Evolutionary conservation across 2,329 filamentous ascomycete species (phyloP).

Genomic region (Colletotrichum orbiculare): DNA sequence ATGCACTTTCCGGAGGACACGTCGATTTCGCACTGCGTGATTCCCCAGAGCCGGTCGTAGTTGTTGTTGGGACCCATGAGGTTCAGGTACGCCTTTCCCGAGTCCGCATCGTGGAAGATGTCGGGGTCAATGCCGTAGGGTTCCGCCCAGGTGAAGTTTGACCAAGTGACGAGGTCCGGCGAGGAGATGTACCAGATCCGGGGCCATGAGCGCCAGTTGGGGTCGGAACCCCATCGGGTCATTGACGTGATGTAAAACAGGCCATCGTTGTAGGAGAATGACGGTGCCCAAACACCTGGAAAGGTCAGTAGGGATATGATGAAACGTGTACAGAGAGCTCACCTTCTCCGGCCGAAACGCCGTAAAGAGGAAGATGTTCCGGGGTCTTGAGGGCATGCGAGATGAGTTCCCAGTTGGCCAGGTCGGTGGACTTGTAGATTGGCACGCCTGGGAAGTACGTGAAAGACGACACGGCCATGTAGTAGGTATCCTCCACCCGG

Average conservation of each 20-base stretch:
- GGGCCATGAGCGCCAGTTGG: constrained; percentile 51
- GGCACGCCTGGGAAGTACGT: constrained; percentile 68
- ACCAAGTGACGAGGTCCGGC: constrained; percentile 40
- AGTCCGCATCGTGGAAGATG: constrained; percentile 35
- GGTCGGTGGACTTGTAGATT: constrained; percentile 47
- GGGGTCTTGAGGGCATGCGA: constrained; percentile 25
- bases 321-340: too few relatives aligned
- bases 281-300: constrained; percentile 27
- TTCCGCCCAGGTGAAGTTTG: constrained; percentile 26
- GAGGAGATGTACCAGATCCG: constrained; percentile 41
- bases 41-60: constrained; percentile 41
- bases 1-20: constrained; percentile 37
- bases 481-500: constrained; percentile 21
- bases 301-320: background rate
- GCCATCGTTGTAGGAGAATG: constrained; percentile 41
- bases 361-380: constrained; percentile 18
- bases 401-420: constrained; percentile 21
- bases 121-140: constrained; percentile 33
- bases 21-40: constrained; percentile 40
- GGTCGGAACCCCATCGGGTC: constrained; percentile 47
- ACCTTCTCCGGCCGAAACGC: constrained; percentile 20
- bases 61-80: constrained; percentile 41
- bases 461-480: constrained; percentile 25
- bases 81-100: constrained; percentile 37
- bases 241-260: constrained; percentile 46